Conservation (phyloP, 305 asterid species). For the Solanum hybrid region DNA sequence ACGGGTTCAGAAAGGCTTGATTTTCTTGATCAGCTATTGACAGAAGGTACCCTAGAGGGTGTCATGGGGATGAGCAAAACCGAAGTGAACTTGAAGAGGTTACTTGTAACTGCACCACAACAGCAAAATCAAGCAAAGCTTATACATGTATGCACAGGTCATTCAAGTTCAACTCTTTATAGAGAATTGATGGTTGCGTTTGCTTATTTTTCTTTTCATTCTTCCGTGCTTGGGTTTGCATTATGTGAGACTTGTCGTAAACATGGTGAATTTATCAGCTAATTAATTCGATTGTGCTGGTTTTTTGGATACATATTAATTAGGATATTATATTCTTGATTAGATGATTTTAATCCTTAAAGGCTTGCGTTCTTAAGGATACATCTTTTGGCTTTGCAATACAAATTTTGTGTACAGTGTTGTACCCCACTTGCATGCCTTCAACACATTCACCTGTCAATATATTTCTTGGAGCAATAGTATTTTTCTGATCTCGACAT, state of each 20-base stretch:
- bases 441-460: not conserved
- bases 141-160: constrained; percentile 44
- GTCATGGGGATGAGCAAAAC: constrained; percentile 73
- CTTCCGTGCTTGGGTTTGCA: not conserved
- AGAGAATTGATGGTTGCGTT: constrained; percentile 2
- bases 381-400: not conserved
- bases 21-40: not conserved
- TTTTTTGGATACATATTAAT: not conserved
- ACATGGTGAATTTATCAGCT: not conserved
- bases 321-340: not conserved
- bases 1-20: not conserved
- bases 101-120: constrained; percentile 71
- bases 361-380: not conserved
- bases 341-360: not conserved
- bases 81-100: constrained; percentile 74
- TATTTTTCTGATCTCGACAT: not conserved
- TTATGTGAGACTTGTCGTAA: not conserved
- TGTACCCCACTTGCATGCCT: not conserved
- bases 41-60: not conserved
- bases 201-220: not conserved
- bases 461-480: not conserved
- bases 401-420: not conserved
- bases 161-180: constrained; percentile 7
- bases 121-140: constrained; percentile 83
- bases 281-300: not conserved